Conservation (phyloP, 202 grass and related monocot species). For the Setaria viridis region DNA sequence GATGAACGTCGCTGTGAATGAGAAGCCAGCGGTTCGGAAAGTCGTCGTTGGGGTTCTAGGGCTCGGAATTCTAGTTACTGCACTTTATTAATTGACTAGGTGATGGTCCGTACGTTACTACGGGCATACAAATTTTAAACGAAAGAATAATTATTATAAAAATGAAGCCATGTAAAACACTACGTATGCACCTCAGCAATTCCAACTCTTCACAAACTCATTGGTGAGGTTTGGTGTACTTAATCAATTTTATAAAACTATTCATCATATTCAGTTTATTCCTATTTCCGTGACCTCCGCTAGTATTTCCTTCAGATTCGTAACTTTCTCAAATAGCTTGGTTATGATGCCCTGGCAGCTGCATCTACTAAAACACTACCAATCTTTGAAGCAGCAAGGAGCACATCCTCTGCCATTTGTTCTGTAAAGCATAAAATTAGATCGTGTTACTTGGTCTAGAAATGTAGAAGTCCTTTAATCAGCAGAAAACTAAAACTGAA, state of each 20-base stretch:
- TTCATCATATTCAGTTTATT: background rate
- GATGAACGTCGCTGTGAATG: background rate
- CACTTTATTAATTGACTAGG: background rate
- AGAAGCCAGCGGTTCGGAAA: background rate
- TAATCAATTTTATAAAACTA: background rate
- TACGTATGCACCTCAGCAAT: slow-evolving; percentile 12
- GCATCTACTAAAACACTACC: background rate
- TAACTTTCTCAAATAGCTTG: background rate
- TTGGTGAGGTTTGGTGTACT: background rate
- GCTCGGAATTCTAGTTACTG: background rate
- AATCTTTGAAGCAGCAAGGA: slow-evolving; percentile 17
- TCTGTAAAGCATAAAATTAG: background rate
- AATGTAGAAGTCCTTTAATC: too few species aligned
- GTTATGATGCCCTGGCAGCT: background rate
- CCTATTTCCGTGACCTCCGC: background rate
- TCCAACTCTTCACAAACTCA: background rate
- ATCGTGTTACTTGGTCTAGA: background rate
- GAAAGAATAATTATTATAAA: too few species aligned
- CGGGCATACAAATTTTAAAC: too few species aligned
- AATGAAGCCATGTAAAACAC: too few species aligned
- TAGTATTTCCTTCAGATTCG: background rate
- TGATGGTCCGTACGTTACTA: too few species aligned
- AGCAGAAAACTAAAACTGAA: background rate
- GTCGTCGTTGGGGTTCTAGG: background rate
- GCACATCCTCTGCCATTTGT: slow-evolving; percentile 20